Percentiles rank a stretch among this genome's conserved stretches.
Conservation (phyloP, 169 alveolate genomes). For the Plasmodium yoelii region DNA sequence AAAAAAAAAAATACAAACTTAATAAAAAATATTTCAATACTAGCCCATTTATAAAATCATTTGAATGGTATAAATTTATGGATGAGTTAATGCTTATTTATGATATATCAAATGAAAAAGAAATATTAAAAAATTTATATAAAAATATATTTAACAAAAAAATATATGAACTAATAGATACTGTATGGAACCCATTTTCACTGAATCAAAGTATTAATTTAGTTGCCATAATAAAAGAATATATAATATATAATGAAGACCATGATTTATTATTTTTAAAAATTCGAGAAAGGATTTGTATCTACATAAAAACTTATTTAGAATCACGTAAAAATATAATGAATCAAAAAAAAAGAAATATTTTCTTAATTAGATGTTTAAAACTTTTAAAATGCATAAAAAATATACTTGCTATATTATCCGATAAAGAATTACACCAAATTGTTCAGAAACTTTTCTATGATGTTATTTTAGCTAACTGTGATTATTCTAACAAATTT, state of each 20-base stretch:
- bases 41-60: conserved; percentile 54
- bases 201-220: conserved; percentile 65
- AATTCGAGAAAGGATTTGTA: conserved; percentile 23
- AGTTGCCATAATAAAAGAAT: conserved; percentile 39
- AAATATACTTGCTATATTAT: conserved; percentile 13
- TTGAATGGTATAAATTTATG: conserved; percentile 70
- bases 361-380: conserved; percentile 74
- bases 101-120: conserved; percentile 25
- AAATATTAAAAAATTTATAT: conserved; percentile 28
- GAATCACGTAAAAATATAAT: conserved; percentile 44
- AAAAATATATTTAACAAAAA: conserved; percentile 25
- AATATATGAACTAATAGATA: conserved; percentile 51
- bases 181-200: conserved; percentile 55
- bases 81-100: conserved; percentile 40
- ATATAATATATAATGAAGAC: conserved; percentile 26
- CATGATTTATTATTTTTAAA: conserved; percentile 1
- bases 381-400: conserved; percentile 45
- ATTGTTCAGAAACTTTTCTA: conserved; percentile 37
- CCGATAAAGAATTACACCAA: conserved; percentile 26
- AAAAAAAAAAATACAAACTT: conserved; percentile 40
- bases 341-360: conserved; percentile 42
- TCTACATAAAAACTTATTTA: conserved; percentile 28
- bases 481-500: conserved; percentile 46
- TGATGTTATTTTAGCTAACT: conserved; percentile 44
- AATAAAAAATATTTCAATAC: conserved; percentile 16